These are phyloP conservation scores for Acanthamoeba castellanii DNA, from an alignment of 208 protist species.

Conservation along the genomic window DNA sequence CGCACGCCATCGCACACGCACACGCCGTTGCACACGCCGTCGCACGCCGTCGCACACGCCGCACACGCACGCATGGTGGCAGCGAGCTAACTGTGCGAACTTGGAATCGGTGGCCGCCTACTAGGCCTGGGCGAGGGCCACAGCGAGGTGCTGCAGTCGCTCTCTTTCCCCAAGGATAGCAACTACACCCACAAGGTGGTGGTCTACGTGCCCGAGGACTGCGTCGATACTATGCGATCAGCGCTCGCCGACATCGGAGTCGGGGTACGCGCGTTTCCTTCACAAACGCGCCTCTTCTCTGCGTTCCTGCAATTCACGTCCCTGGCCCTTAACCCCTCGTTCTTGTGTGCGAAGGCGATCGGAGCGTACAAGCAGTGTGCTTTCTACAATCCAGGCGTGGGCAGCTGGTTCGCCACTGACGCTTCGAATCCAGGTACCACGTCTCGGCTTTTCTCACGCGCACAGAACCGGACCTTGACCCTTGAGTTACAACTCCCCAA, in stretches of 20 bases:
- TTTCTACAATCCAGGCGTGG: neutral
- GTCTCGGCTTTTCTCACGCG: neutral
- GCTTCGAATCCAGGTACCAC: neutral
- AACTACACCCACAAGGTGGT: constrained; percentile 28
- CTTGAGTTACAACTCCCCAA: neutral
- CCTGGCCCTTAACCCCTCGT: neutral
- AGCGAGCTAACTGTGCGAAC: too few species aligned
- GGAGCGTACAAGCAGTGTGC: constrained; percentile 4
- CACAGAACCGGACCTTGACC: neutral
- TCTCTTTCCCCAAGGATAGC: constrained; percentile 5
- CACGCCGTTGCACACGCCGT: neutral
- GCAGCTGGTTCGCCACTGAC: constrained; percentile 30
- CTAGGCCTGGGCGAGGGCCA: constrained; percentile 2
- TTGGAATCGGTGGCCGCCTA: too few species aligned
- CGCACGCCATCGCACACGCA: too few species aligned
- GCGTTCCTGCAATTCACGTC: neutral
- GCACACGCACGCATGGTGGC: neutral
- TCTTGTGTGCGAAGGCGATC: neutral
- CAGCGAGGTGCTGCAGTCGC: constrained; percentile 27
- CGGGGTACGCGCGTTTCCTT: neutral
- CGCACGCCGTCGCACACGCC: too few species aligned
- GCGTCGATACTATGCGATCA: neutral
- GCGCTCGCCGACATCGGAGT: neutral
- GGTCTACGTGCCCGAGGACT: neutral
- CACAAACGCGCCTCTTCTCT: too few species aligned